Base-by-base conservation (phyloP, 805 yeast genomes). In the Saccharomycopsis vini region DNA sequence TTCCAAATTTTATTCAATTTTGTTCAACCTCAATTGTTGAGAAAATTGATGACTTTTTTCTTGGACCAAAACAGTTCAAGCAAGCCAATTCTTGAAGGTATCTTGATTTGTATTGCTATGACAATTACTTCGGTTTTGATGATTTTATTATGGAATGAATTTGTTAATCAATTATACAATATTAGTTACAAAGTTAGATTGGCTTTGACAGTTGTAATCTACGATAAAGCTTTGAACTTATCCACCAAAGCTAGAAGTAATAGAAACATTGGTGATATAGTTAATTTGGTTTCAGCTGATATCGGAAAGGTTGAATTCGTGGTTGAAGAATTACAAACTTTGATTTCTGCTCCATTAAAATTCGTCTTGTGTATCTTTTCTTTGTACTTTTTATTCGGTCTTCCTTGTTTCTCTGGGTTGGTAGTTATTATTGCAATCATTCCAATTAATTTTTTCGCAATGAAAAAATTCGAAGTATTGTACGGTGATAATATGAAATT, bases 201-300 rank as follows among this genome's bases (percentile, higher is more conserved):
- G 58, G 73, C 87, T 0, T 62, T 88, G 50, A 74, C 77, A 59
- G 64, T 81, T n/a, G 58, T 84, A 50, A 64, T 86, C 19, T 87
- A 81, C 58, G 72, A 75, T 37, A 88, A 88, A 59, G 70, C 92
- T 0, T 66, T 88, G 45, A 67, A 59, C 16, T 62, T 88, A n/a
- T 74, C 78, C 33, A 67, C 76, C 34, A 79, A 78, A 53, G 72
- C 87, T 2, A 71, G 79, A 48, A 68, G 69, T 23, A 66, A 69
- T n/a, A 65, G 71, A 50, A 62, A 86, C 2, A 73, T 89, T 2
- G 94, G 95, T 51, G 94, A 84, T 51, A 82, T 87, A 42, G 72
- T 86, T 50, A 86, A 84, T 54, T 68, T 81, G 54, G 73, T 84
- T 68, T 73, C 90, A n/a, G 87, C 83, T 26, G 95, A 87, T 63